Base-by-base conservation (phyloP, 768 basidiomycete genomes). In the Suillus subalutaceus region DNA sequence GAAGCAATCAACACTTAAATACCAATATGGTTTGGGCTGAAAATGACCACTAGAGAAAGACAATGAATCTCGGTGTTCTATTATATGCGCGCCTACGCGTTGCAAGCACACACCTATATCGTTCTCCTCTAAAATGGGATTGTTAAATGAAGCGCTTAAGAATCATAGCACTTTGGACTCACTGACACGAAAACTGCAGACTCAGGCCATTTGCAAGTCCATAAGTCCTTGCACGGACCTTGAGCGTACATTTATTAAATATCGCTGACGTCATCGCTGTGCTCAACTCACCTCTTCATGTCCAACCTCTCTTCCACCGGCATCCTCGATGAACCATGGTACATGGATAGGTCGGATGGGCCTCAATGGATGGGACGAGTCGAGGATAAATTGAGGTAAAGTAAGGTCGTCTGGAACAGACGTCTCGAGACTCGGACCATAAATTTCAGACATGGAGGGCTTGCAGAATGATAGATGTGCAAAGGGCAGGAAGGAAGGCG, bases 21-120 rank as follows among this genome's bases (percentile, higher is more conserved):
- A 89, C 89, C 88, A 35, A 86, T 77, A 72, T 88, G 81, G 69
- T 91, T 91, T 15, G 87, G 85, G 68, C 88, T 86, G 74, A 86
- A 86, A 44, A 91, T 70, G 70, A 88, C 87, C 52, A 89, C 89
- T 89, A 56, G 26, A 23, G 6, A 63, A 20, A 65, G 35, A 48
- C 55, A 20, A 43, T 71, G 37, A 71, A 52, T 53, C 16, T 41
- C 26, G 23, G 43, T 37, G 26, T 66, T 38, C 4, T 46, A 44
- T 48, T 38, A 46, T 37, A 62, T 16, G 18, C 59, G 44, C 38
- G 20, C 6, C n/a, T 55, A 46, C 65, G 6, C 59, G 30, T 43
- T 20, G 37, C 8, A 13, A 5, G 56, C 44, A 76, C 78, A 8
- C 72, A 89, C 88, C 86, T 40, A 86, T 82, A 66, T 88, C 86